A percentile compares a stretch with the other conserved stretches of the same genome.
These are phyloP conservation scores for Smallanthus sonchifolius DNA, from an alignment of 129 eudicot genomes.

Conservation along the genomic window DNA sequence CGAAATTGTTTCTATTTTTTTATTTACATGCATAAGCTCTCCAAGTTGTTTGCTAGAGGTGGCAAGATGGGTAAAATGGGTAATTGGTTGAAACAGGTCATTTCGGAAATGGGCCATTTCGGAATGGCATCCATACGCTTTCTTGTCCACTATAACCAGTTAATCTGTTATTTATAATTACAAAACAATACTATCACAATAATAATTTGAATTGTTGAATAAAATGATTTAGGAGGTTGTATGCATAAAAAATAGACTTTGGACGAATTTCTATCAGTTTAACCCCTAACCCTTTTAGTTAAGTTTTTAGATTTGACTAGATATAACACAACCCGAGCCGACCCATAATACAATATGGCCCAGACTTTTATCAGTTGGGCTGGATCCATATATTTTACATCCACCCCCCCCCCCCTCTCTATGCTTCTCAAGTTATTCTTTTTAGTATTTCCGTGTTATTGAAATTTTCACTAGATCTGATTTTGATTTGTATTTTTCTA, in stretches of 20 bases:
- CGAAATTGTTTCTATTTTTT: not conserved
- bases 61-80: not conserved
- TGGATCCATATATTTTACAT: too few relatives aligned
- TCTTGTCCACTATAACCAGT: not conserved
- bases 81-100: not conserved
- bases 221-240: not conserved
- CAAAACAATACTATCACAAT: not conserved
- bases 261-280: not conserved
- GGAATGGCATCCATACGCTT: not conserved
- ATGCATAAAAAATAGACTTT: not conserved
- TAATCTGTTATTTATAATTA: not conserved
- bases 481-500: not conserved
- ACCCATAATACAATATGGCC: too few relatives aligned
- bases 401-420: too few relatives aligned
- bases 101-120: not conserved
- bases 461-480: not conserved
- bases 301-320: too few relatives aligned
- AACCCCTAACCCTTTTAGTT: too few relatives aligned
- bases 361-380: too few relatives aligned
- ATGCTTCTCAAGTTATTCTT: not conserved
- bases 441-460: not conserved
- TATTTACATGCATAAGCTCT: not conserved
- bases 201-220: not conserved
- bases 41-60: constrained; percentile 1
- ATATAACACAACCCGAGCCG: too few relatives aligned